Evolutionary conservation across 2,329 filamentous ascomycete genomes (phyloP).

Genomic region (Colletotrichum tropicale): DNA sequence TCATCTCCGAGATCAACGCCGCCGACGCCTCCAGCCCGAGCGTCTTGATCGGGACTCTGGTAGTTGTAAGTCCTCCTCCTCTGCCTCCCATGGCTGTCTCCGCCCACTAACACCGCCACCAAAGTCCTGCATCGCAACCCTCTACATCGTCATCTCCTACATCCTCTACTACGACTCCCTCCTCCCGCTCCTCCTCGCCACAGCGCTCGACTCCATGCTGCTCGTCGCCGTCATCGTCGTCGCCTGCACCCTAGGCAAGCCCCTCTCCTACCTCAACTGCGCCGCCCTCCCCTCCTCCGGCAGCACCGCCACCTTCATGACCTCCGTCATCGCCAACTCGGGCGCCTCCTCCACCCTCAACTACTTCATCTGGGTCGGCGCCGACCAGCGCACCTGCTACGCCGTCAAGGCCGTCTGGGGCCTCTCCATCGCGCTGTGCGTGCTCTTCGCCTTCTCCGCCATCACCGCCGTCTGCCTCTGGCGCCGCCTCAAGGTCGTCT

Average conservation of each 20-base stretch:
- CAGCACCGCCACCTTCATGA: constrained; percentile 48
- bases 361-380: constrained; percentile 54
- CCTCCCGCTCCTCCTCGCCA: constrained; percentile 74
- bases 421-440: constrained; percentile 77
- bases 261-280: constrained; percentile 81
- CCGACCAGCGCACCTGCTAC: constrained; percentile 70
- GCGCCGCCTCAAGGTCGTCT: constrained; percentile 57
- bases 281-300: constrained; percentile 47
- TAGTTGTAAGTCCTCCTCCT: constrained; percentile 67
- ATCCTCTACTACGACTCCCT: constrained; percentile 81
- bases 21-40: constrained; percentile 69
- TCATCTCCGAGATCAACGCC: constrained; percentile 77
- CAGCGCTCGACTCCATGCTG: constrained; percentile 69
- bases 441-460: constrained; percentile 69
- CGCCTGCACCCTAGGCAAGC: constrained; percentile 78
- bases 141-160: constrained; percentile 81
- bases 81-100: neutral
- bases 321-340: constrained; percentile 46
- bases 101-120: constrained; percentile 18
- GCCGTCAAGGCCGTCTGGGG: constrained; percentile 91
- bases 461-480: constrained; percentile 66
- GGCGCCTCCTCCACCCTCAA: constrained; percentile 36
- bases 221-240: constrained; percentile 81
- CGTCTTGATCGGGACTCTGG: constrained; percentile 78
- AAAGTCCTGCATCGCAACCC: constrained; percentile 76